Conservation (phyloP, 2,329 filamentous ascomycete genomes). For the Thyridium curvatum region DNA sequence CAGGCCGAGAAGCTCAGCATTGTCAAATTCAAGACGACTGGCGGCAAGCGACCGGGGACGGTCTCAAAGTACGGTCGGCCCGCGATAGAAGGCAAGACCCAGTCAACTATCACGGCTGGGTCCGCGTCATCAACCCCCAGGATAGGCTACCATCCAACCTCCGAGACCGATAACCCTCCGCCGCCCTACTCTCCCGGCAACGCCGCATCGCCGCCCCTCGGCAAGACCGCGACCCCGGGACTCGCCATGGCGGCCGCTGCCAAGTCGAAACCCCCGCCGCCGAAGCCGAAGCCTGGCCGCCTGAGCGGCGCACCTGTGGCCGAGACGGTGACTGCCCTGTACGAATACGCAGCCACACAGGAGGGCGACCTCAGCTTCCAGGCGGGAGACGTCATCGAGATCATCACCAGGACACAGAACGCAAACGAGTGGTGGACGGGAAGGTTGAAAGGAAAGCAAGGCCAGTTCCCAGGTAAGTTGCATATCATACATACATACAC, state of each 20-base stretch:
- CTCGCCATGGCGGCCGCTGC: constrained; percentile 44
- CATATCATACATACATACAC: not conserved
- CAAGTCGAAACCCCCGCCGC: constrained; percentile 65
- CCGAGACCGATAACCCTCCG: constrained; percentile 47
- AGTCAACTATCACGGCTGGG: constrained; percentile 46
- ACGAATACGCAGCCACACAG: constrained; percentile 93
- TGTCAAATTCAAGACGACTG: constrained; percentile 85
- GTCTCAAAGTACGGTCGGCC: constrained; percentile 43
- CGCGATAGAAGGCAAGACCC: constrained; percentile 40
- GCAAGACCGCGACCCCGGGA: constrained; percentile 22
- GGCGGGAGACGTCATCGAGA: constrained; percentile 85
- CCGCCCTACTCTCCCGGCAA: constrained; percentile 61
- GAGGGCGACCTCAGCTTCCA: constrained; percentile 90
- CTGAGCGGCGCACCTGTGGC: constrained; percentile 58
- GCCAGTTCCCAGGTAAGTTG: constrained; percentile 86
- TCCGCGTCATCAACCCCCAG: constrained; percentile 14
- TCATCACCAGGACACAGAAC: constrained; percentile 75
- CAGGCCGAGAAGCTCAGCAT: constrained; percentile 79
- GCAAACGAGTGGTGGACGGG: constrained; percentile 98
- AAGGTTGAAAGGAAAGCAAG: constrained; percentile 69
- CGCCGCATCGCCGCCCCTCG: constrained; percentile 21
- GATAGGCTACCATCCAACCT: constrained; percentile 8
- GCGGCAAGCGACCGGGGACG: constrained; percentile 56
- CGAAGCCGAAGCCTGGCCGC: constrained; percentile 71
- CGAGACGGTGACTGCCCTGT: constrained; percentile 84